Evolutionary conservation across 192 early-diverging fungal species (phyloP), one percentile per base, ranked within the genome.

Genomic region (Gonapodya prolifera): DNA sequence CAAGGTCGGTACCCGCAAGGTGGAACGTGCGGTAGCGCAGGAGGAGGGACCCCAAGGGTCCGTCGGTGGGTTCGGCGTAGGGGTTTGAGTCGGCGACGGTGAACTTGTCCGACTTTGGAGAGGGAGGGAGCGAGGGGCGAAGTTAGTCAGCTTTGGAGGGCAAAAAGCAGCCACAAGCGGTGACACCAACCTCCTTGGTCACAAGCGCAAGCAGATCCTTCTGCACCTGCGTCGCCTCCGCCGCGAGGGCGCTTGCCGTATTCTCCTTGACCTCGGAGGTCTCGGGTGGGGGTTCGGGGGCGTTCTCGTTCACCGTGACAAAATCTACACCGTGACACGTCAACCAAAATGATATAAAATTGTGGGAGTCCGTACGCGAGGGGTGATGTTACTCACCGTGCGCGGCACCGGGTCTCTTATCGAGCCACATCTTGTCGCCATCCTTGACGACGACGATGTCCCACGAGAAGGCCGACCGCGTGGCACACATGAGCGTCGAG

Each of bases 241-340:
- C 79, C 23, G 95, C 91, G 74, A 99, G 88, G 61, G 90, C 89
- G 75, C 87, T 83, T 73, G 95, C 93, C 82, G 95, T 90, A 75
- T 81, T 81, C 76, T 80, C 88, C 34, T 95, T 94, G 86, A 94
- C 95, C 35, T 97, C 96, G 29, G 79, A 78, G n/a, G 84, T 82
- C 77, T 99, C 97, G 30, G 92, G 85, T 29, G 97, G 96, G 18
- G 94, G 94, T 77, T 96, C 94, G 2, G 83, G 83, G 8, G 96
- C 93, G 85, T 97, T 98, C 83, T 99, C 97, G 82, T 99, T 98
- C 36, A 99, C 97, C 45, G 92, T 91, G 1, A 93, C 84, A 77
- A 92, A 92, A 82, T 99, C 96, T 79, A 87, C n/a, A 69, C 8
- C 8, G 45, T n/a, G 45, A n/a, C n/a, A n/a, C n/a, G n/a, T n/a